Conservation (phyloP, 129 eudicot species). For the Flaveria trinervia region DNA sequence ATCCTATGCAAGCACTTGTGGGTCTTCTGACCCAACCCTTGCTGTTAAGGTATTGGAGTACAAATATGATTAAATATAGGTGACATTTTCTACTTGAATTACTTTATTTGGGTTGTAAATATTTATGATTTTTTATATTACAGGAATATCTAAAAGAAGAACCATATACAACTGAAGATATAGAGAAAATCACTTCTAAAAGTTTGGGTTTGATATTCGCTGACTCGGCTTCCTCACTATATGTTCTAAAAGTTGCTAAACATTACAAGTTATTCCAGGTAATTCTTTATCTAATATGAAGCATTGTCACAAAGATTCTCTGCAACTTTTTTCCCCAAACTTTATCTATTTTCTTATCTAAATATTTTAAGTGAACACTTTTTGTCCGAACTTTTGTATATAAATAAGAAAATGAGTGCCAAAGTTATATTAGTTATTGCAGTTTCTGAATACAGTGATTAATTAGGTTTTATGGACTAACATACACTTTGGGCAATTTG, state of each 20-base stretch:
- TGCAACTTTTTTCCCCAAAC: neutral
- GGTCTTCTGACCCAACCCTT: conserved; percentile 80
- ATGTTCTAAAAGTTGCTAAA: conserved; percentile 78
- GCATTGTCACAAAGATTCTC: conserved; percentile 1
- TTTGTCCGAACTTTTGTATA: neutral
- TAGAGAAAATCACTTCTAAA: conserved; percentile 62
- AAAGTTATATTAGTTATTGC: neutral
- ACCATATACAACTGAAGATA: conserved; percentile 67
- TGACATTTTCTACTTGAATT: neutral
- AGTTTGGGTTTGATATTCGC: conserved; percentile 53
- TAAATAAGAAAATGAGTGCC: neutral
- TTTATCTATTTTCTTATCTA: neutral
- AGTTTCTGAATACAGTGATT: neutral
- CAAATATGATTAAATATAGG: neutral
- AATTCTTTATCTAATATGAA: conserved; percentile 2
- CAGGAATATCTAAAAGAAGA: conserved; percentile 68
- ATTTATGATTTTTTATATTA: neutral
- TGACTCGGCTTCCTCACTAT: conserved; percentile 66
- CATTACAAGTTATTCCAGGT: conserved; percentile 62
- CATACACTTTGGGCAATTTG: neutral
- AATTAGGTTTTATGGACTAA: neutral
- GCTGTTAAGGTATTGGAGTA: conserved; percentile 75
- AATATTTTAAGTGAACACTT: neutral
- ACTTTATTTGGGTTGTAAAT: neutral
- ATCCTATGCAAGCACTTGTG: conserved; percentile 64